Evolutionary conservation across 2,329 filamentous ascomycete species (phyloP).

Genomic region (Xylaria polymorpha): DNA sequence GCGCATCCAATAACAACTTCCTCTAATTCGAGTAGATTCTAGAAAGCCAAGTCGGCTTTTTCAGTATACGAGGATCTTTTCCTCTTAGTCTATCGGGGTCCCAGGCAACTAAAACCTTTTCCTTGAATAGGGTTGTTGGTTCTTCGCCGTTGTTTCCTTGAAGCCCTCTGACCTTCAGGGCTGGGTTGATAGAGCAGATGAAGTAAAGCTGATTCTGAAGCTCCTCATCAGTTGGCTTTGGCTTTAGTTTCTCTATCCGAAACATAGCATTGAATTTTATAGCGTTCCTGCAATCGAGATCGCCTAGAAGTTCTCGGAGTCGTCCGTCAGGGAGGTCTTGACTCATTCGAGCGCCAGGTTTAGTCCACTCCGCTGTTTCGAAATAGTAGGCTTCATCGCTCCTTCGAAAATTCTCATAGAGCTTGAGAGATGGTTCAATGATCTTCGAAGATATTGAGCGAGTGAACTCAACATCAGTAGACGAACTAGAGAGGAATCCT

Average conservation of each 20-base stretch:
- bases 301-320: background rate
- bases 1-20: background rate
- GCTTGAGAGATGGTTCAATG: slow-evolving; percentile 2
- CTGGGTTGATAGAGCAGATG: slow-evolving; percentile 53
- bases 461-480: background rate
- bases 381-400: slow-evolving; percentile 30
- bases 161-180: slow-evolving; percentile 53
- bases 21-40: background rate
- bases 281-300: slow-evolving; percentile 9
- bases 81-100: slow-evolving; percentile 21
- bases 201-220: slow-evolving; percentile 50
- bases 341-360: background rate
- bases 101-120: slow-evolving; percentile 56
- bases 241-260: slow-evolving; percentile 36
- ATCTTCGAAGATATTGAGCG: slow-evolving; percentile 11
- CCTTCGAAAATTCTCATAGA: slow-evolving; percentile 11
- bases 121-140: slow-evolving; percentile 52
- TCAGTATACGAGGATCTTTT: background rate
- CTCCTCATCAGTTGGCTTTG: slow-evolving; percentile 48
- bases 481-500: background rate
- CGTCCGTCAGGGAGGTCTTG: background rate
- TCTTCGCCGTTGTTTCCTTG: slow-evolving; percentile 48
- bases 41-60: slow-evolving; percentile 10
- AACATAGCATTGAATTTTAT: background rate
- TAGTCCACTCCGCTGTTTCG: slow-evolving; percentile 43